phyloP scores from a whole-genome alignment of 805 yeast species.

The Metahyphopichia silvanorum region DNA sequence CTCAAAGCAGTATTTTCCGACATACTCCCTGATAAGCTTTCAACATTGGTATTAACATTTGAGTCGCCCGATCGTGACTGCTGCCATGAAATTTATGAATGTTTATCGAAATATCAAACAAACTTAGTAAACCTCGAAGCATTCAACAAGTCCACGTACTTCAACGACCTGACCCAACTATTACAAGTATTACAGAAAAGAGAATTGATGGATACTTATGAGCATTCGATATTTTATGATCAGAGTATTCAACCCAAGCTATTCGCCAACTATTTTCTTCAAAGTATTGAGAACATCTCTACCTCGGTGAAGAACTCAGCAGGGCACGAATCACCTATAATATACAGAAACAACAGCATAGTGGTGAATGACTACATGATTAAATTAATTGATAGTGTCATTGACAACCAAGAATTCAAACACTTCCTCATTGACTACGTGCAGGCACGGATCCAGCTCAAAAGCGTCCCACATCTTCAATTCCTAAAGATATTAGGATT shows the following conservation, averaged over 20 bases:
- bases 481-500: background rate
- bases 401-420: background rate
- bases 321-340: background rate
- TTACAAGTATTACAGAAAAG: slow-evolving; percentile 4
- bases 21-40: slow-evolving; percentile 8
- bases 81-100: slow-evolving; percentile 6
- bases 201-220: slow-evolving; percentile 10
- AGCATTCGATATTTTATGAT: slow-evolving; percentile 10
- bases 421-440: background rate
- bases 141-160: slow-evolving; percentile 14
- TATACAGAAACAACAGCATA: slow-evolving; percentile 1
- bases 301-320: background rate
- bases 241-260: slow-evolving; percentile 2
- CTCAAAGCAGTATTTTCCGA: slow-evolving; percentile 4
- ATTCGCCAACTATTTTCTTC: slow-evolving; percentile 5
- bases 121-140: slow-evolving; percentile 8
- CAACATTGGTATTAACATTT: slow-evolving; percentile 8
- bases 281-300: slow-evolving; percentile 3
- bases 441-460: background rate
- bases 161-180: slow-evolving; percentile 10
- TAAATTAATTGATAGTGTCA: slow-evolving; percentile 4
- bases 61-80: slow-evolving; percentile 10
- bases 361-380: slow-evolving; percentile 7
- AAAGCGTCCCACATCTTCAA: background rate
- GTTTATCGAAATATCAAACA: slow-evolving; percentile 8